phyloP scores from a whole-genome alignment of 257 asterid species.

The Rehmannia glutinosa region DNA sequence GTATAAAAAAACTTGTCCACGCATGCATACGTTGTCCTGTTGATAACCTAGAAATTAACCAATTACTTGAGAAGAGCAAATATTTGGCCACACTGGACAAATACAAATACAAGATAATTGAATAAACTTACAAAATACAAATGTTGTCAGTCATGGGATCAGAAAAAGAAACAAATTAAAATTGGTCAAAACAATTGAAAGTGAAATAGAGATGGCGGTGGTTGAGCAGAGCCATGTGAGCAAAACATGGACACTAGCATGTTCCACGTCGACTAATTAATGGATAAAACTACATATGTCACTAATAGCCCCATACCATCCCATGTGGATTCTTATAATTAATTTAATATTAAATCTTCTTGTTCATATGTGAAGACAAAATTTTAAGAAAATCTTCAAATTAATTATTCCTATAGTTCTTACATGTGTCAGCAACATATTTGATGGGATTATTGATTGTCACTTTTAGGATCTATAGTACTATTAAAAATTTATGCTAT shows the following conservation, averaged over 20 bases:
- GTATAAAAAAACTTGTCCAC: background rate
- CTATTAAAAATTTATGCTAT: background rate
- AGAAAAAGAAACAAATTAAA: too few species aligned
- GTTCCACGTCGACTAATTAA: background rate
- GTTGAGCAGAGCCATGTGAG: conserved; percentile 17
- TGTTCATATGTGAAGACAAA: background rate
- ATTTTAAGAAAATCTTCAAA: background rate
- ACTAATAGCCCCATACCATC: background rate
- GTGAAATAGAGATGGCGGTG: conserved; percentile 6
- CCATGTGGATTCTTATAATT: background rate
- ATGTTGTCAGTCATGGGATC: too few species aligned
- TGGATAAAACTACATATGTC: background rate
- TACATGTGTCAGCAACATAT: background rate
- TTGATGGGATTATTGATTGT: background rate
- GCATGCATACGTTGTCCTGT: background rate
- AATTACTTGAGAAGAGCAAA: background rate
- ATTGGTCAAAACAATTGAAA: background rate
- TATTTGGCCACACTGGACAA: background rate
- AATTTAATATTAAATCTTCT: too few species aligned
- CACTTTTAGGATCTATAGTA: background rate
- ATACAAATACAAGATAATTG: too few species aligned
- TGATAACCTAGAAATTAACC: background rate
- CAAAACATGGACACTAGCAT: conserved; percentile 14
- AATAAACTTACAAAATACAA: too few species aligned
- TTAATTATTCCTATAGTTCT: background rate